Evolutionary conservation across 2,329 filamentous ascomycete species (phyloP).

Genomic region (Pezizomycotina sp.): DNA sequence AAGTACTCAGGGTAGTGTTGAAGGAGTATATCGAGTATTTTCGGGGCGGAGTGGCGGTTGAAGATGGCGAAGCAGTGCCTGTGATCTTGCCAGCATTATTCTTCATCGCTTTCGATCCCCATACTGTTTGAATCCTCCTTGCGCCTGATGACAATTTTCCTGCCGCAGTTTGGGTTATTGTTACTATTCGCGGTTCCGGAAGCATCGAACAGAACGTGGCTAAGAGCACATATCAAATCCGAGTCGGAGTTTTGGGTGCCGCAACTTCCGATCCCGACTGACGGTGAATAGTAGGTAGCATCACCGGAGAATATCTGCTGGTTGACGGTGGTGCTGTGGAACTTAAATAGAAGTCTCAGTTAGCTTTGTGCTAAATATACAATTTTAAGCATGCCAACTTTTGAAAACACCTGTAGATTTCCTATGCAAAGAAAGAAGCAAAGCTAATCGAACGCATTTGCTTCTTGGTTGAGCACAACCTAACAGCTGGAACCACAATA

Average conservation of each 20-base stretch:
- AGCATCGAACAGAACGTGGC: conserved; percentile 22
- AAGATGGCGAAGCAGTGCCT: no score
- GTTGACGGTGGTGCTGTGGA: conserved; percentile 10
- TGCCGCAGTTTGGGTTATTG: conserved; percentile 24
- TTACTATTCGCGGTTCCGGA: conserved; percentile 22
- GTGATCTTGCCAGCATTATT: no score
- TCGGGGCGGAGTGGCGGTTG: no score
- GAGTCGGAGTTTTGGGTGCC: conserved; percentile 23
- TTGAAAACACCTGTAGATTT: no score
- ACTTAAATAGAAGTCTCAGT: neutral
- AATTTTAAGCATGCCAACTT: no score
- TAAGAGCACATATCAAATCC: conserved; percentile 23
- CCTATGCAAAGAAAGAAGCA: no score
- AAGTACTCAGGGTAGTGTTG: no score
- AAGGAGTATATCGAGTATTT: no score
- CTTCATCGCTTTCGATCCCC: no score
- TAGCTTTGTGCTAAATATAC: no score
- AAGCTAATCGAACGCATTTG: no score
- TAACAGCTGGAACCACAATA: conserved; percentile 15
- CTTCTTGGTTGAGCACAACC: no score
- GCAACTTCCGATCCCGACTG: conserved; percentile 23
- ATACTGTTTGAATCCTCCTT: conserved; percentile 12
- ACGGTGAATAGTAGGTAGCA: conserved; percentile 24
- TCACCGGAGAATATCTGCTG: conserved; percentile 21
- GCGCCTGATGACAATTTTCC: conserved; percentile 21